Evolutionary conservation across 2,329 filamentous ascomycete species (phyloP), one percentile per base, ranked within the genome.

Genomic region (Curvularia sp.): DNA sequence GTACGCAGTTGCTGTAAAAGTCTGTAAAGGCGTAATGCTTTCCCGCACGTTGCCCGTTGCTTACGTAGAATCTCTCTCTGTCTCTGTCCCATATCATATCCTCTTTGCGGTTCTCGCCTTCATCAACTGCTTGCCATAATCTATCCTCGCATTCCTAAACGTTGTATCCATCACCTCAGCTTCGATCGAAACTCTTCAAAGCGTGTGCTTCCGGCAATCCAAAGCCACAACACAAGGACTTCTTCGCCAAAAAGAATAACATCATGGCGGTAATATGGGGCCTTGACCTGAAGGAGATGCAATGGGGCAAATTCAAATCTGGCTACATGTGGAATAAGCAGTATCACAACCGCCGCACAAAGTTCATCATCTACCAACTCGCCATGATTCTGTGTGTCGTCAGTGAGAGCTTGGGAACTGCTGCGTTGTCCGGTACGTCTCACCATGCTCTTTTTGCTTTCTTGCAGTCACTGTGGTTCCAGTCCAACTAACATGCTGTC

Each of bases 301-400:
- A 84, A 77, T 87, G 84, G 84, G 73, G 73, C 59, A 86, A 85
- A 68, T 86, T 87, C 79, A 82, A 81, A 60, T 80, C 74, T 59
- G 80, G 78, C n/a, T 81, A 86, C 69, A 87, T 87, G 84, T 86
- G 83, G 75, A 83, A 82, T 63, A 80, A 74, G 30, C 75, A 78
- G 12, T 86, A 84, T 65, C 83, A 87, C 69, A 73, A 85, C 3
- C 82, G 84, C 42, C 78, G 82, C 19, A 84, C 82, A 8, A 86
- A 85, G 65, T 86, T 87, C 78, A 81, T 85, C 59, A 80, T 86
- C 55, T 87, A 87, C 67, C 85, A 87, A 69, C 75, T 81, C 55
- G 84, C 84, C 60, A 83, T 86, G 82, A 84, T 87, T 49, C 77
- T 82, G 59, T 84, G 82, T 61, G 83, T 86, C 13, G 79, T 83